Evolutionary conservation across 2,329 filamentous ascomycete genomes (phyloP), one percentile per base, ranked within the genome.

Genomic region (Pestalotiopsis sp.): DNA sequence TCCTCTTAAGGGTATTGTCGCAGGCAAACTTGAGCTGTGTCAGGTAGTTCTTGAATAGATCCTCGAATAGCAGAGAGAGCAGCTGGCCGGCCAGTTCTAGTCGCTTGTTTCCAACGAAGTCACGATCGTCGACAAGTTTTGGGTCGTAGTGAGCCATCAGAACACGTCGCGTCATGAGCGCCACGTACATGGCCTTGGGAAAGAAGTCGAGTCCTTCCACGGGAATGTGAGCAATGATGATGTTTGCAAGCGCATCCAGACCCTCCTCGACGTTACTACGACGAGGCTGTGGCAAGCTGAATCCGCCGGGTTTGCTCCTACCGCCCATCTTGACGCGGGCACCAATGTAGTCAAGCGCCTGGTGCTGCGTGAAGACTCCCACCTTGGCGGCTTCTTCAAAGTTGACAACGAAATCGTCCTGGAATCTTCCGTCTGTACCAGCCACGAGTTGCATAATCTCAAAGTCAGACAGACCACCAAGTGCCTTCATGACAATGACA

Each of bases 91-190:
- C 97, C 81, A 99, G 81, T 80, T 99, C 96, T 58, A 99, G 85
- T 70, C 96, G 90, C 82, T 99, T 99, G 83, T 99, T 99, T 73
- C 96, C 96, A 38, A 99, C 94, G 76, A 98, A 99, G 81, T 99
- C 97, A 77, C 96, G 89, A 79, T 99, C 96, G 75, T 99, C 96
- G 2, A 99, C 94, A 66, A 98, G 85, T 68, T 92, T 94, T 1
- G 93, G 89, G 76, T 99, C 94, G 69, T 96, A 92, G 76, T 94
- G 92, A 2, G 95, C 95, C 93, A 98, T 97, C 63, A 99, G 83
- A 3, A 98, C 95, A 79, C 95, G 90, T n/a, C 96, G 92, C 36
- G 94, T 94, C 96, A 99, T 99, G 84, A 97, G 94, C 62, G 95
- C 95, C 67, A 99, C 90, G 76, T 98, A 99, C 9, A 98, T 88